A percentile compares a stretch with the other conserved stretches of the same genome.
Conservation (phyloP, 2,329 filamentous ascomycete genomes). For the Byssoonygena ceratinophila region DNA sequence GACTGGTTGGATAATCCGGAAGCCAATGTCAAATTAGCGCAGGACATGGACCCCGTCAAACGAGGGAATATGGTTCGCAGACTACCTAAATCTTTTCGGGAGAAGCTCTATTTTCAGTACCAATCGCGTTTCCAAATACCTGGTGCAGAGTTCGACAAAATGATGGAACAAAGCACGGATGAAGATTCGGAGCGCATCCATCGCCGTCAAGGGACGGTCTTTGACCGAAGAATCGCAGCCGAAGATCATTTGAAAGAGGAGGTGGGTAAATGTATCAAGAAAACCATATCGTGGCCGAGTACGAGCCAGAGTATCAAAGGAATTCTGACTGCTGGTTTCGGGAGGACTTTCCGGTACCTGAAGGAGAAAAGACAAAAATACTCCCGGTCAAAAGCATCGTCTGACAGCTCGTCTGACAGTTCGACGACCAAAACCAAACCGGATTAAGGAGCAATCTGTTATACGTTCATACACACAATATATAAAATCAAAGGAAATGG, state of each 20-base stretch:
- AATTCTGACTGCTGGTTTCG: constrained; percentile 63
- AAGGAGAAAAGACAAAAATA: constrained; percentile 68
- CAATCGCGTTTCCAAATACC: constrained; percentile 84
- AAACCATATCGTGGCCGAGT: constrained; percentile 87
- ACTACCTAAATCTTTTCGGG: constrained; percentile 73
- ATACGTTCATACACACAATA: background rate
- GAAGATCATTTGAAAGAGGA: constrained; percentile 59
- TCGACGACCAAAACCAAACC: constrained; percentile 4
- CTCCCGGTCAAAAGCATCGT: constrained; percentile 26
- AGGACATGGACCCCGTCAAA: constrained; percentile 86
- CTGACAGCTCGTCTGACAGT: background rate
- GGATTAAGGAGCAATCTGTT: background rate
- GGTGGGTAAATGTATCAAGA: constrained; percentile 66
- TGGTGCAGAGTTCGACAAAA: constrained; percentile 67
- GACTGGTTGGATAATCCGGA: constrained; percentile 55
- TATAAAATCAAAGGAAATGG: background rate
- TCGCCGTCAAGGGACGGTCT: constrained; percentile 66
- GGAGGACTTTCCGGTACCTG: constrained; percentile 62
- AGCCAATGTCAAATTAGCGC: constrained; percentile 58
- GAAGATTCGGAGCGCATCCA: constrained; percentile 56
- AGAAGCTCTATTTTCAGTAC: constrained; percentile 88
- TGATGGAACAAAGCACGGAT: constrained; percentile 67
- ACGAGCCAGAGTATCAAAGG: constrained; percentile 80
- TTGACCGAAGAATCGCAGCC: constrained; percentile 72
- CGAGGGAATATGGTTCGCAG: constrained; percentile 94